A percentile compares a stretch with the other conserved stretches of the same genome.
phyloP scores from a whole-genome alignment of 2,329 filamentous ascomycete species.

The Arachnomyces sp. region DNA sequence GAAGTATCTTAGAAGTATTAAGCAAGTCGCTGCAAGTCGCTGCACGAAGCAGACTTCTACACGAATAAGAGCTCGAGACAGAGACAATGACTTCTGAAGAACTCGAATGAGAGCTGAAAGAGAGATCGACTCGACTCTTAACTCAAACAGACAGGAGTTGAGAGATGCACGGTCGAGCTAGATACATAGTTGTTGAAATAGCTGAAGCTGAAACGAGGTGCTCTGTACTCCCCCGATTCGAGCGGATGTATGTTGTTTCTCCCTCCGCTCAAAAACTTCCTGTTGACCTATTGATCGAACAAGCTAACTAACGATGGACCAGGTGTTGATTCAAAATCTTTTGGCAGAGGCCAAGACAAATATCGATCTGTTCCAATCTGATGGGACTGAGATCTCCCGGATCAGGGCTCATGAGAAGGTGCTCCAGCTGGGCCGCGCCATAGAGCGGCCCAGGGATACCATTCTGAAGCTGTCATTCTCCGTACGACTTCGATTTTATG shows the following conservation, averaged over 20 bases:
- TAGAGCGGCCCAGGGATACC: conserved; percentile 15
- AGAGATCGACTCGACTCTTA: too few relatives aligned
- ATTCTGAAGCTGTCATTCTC: conserved; percentile 15
- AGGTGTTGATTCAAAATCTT: conserved; percentile 6
- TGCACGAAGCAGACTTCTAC: too few relatives aligned
- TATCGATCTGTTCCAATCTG: conserved; percentile 10
- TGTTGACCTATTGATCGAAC: conserved; percentile 3
- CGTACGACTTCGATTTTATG: conserved; percentile 4
- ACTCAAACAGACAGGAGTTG: too few relatives aligned
- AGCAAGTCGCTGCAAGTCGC: too few relatives aligned
- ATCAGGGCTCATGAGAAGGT: conserved; percentile 14
- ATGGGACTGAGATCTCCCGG: conserved; percentile 7
- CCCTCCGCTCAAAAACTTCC: conserved; percentile 6
- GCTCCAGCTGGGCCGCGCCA: conserved; percentile 9
- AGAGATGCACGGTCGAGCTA: too few relatives aligned
- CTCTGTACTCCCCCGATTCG: too few relatives aligned
- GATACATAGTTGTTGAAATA: too few relatives aligned
- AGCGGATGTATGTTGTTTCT: conserved; percentile 5
- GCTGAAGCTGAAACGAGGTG: too few relatives aligned
- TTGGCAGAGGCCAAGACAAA: not conserved
- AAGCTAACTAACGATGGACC: conserved; percentile 12
- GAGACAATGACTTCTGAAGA: too few relatives aligned
- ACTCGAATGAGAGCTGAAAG: too few relatives aligned
- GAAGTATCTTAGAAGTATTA: too few relatives aligned
- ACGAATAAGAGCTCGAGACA: too few relatives aligned